A percentile compares a stretch with the other conserved stretches of the same genome.
Conservation (phyloP, 1,284 basidiomycete genomes). For the Mycocalia duriaeana region DNA sequence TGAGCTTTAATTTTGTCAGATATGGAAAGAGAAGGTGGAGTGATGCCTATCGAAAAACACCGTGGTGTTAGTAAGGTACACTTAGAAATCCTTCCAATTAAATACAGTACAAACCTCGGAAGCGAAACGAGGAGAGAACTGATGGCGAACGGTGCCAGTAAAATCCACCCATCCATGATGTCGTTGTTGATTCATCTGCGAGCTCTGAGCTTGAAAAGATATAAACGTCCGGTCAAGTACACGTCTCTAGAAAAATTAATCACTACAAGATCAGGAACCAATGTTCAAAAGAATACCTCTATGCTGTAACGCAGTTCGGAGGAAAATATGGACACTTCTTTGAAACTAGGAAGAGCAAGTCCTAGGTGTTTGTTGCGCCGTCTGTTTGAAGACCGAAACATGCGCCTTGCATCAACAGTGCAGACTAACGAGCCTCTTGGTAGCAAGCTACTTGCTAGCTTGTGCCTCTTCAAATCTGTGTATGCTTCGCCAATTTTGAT, state of each 20-base stretch:
- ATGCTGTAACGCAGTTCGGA: not conserved
- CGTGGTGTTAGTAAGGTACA: too few relatives aligned
- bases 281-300: not conserved
- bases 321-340: not conserved
- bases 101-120: slow-evolving; percentile 34
- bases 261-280: not conserved
- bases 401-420: slow-evolving; percentile 34
- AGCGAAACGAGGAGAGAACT: slow-evolving; percentile 51
- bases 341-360: not conserved
- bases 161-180: slow-evolving; percentile 25
- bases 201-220: not conserved
- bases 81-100: not conserved
- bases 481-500: not conserved
- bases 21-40: slow-evolving; percentile 25
- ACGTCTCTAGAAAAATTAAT: not conserved
- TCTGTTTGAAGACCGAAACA: too few relatives aligned
- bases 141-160: slow-evolving; percentile 60
- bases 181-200: not conserved
- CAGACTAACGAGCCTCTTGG: slow-evolving; percentile 40
- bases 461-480: not conserved
- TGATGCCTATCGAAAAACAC: slow-evolving; percentile 19
- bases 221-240: not conserved
- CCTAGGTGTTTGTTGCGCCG: too few relatives aligned
- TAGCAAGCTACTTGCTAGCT: slow-evolving; percentile 27
- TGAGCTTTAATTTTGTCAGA: slow-evolving; percentile 20